Base-by-base conservation (phyloP, 176 grass and related monocot genomes). In the Ananas comosus region DNA sequence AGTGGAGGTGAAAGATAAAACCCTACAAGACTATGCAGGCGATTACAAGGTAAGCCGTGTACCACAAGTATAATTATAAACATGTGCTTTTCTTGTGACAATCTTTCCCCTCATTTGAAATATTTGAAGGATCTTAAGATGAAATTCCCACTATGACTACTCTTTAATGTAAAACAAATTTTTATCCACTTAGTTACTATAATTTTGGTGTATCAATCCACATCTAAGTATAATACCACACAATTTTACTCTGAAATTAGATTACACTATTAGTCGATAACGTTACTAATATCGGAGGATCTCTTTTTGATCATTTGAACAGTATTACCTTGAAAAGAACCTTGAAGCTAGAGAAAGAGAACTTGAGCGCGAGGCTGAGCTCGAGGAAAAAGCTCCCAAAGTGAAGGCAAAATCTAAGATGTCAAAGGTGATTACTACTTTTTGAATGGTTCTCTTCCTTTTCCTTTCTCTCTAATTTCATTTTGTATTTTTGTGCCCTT, bases 281-380 rank as follows among this genome's bases (percentile, higher is more conserved):
- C 33, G 2, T 29, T 23, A 50, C 7, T 19, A 28, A 47, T 51
- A 48, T 73, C 14, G 65, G 57, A 51, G 59, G 10, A 47, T 68
- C 70, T 51, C 56, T 81, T 17, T 50, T 68, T 4, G 57, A 61
- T 73, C 29, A 65, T 79, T 29, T 80, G 66, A 74, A 76, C 57
- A 99, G 94, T 99, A 99, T 80, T 99, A 99, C 84, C 87, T 99
- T 72, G 84, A 99, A 83, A 99, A 91, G 80, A 99, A 99, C 69
- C 76, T 99, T 64, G 90, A 99, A 64, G 94, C 94, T 4, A 88
- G 94, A 83, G 86, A 88, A 65, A 92, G 84, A 74, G 86, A 89
- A 70, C 84, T 99, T 29, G 84, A 88, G 2, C 86, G 87, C 48
- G 90, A 90, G 70, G 89, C 85, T 63, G 94, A 93, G 66, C 83